Evolutionary conservation across 208 protist genomes (phyloP), one percentile per base, ranked within the genome.

Genomic region (Naegleria lovaniensis): DNA sequence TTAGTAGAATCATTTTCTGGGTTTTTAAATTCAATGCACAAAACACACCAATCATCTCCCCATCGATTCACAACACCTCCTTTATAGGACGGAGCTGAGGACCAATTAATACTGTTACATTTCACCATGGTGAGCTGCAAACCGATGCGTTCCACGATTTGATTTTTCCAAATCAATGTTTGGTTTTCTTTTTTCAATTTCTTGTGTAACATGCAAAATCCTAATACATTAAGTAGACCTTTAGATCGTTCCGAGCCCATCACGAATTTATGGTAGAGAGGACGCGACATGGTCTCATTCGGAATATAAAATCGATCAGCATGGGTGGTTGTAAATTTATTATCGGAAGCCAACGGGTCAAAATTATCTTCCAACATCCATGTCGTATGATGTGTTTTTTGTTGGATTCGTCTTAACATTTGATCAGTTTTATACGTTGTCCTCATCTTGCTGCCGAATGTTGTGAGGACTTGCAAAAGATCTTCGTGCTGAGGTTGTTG

Each of bases 341-440:
- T 36, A 9, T 7, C 13, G 19, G 19, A 19, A 36, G 67, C 67
- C 2, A 13, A 13, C 25, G 67, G 67, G 36, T 79, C 67, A 36
- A 79, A 79, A 36, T 79, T 79, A 79, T 79, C 67, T 79, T 79
- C 67, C n/a, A 79, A 79, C 7, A 36, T 29, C 67, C 67, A 79
- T 36, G 67, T 79, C 25, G 29, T 79, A 36, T 79, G 67, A 33
- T 36, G 29, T 36, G 16, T 4, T 79, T 79, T 79, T 79, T 79
- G 16, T 79, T 79, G 67, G 0, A 79, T 79, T 79, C 67, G 25
- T 33, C 67, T 79, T 9, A 79, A 9, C 25, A 33, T 36, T 36
- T 79, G 29, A 79, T 79, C 29, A 29, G 67, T 79, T 33, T 25
- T 13, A 13, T 36, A 79, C 2, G 29, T 79, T 0, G 16, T 6